Evolutionary conservation across 768 basidiomycete genomes (phyloP).

Genomic region (Pulveroboletus sp.): DNA sequence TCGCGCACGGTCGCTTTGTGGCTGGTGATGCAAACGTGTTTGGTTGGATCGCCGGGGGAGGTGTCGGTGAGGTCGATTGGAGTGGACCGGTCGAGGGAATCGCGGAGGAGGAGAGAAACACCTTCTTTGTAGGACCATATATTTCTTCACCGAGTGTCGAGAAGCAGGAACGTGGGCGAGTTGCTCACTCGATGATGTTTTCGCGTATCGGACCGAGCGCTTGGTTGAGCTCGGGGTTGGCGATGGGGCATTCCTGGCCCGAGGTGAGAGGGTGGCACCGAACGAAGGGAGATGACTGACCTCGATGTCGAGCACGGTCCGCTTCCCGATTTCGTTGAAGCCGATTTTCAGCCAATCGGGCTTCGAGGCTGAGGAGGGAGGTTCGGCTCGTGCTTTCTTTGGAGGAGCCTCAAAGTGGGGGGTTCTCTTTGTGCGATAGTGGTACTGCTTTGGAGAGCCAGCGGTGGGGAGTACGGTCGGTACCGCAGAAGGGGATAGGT

Average conservation of each 20-base stretch:
- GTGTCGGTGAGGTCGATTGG: constrained; percentile 23
- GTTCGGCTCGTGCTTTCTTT: constrained; percentile 31
- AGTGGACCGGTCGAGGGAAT: constrained; percentile 52
- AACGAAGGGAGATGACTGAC: constrained; percentile 35
- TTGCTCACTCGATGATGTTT: constrained; percentile 61
- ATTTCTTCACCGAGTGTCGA: constrained; percentile 46
- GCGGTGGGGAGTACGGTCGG: constrained; percentile 73
- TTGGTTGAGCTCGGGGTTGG: constrained; percentile 73
- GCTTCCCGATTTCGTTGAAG: constrained; percentile 76
- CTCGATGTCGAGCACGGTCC: constrained; percentile 86
- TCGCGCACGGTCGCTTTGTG: constrained; percentile 81
- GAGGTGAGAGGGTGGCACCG: neutral
- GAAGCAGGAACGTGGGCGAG: neutral
- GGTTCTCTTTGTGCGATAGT: constrained; percentile 94
- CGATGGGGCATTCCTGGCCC: constrained; percentile 84
- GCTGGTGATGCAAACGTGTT: constrained; percentile 79
- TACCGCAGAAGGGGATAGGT: constrained; percentile 50
- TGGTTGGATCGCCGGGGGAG: constrained; percentile 40
- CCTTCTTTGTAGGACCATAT: constrained; percentile 80
- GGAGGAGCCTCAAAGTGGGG: constrained; percentile 89
- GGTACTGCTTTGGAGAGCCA: constrained; percentile 84
- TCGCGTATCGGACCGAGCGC: constrained; percentile 58
- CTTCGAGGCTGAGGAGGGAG: constrained; percentile 19
- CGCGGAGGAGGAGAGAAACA: constrained; percentile 86
- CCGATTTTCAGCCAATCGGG: constrained; percentile 82